A percentile compares a stretch with the other conserved stretches of the same genome.
These are phyloP conservation scores for Penicillium rolfsii DNA, from an alignment of 2,329 filamentous ascomycete genomes.

Conservation along the genomic window DNA sequence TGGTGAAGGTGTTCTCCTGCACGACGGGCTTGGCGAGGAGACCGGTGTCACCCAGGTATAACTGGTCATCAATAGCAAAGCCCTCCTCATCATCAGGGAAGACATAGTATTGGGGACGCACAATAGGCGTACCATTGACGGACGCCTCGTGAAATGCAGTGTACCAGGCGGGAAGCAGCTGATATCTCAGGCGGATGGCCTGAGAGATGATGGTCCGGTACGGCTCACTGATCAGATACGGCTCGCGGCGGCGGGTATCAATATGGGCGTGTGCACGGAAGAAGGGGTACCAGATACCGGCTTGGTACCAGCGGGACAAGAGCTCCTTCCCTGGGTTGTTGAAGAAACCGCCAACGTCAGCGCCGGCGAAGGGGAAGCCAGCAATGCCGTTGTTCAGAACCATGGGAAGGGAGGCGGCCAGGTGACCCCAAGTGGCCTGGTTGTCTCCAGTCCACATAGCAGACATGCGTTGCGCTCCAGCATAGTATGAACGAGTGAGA, in stretches of 20 bases:
- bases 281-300: slow-evolving; percentile 96
- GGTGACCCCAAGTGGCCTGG: slow-evolving; percentile 87
- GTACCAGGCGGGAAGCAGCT: slow-evolving; percentile 91
- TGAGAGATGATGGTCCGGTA: slow-evolving; percentile 85
- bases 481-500: slow-evolving; percentile 88
- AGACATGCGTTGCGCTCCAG: slow-evolving; percentile 84
- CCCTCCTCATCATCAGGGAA: slow-evolving; percentile 83
- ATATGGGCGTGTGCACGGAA: slow-evolving; percentile 98
- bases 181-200: slow-evolving; percentile 85
- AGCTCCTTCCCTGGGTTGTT: slow-evolving; percentile 94
- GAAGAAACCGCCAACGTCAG: slow-evolving; percentile 97
- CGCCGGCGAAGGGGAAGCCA: slow-evolving; percentile 90
- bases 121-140: slow-evolving; percentile 78
- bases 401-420: slow-evolving; percentile 91
- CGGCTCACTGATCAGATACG: slow-evolving; percentile 82
- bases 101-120: slow-evolving; percentile 90
- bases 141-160: slow-evolving; percentile 93
- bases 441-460: slow-evolving; percentile 99
- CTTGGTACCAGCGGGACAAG: slow-evolving; percentile 92
- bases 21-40: slow-evolving; percentile 92
- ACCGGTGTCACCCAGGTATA: slow-evolving; percentile 86
- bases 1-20: slow-evolving; percentile 70
- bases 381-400: slow-evolving; percentile 88
- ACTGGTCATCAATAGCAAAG: slow-evolving; percentile 89
- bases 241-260: slow-evolving; percentile 89